These are phyloP conservation scores for Helichrysum umbraculigerum DNA, from an alignment of 129 eudicot species.

Conservation along the genomic window DNA sequence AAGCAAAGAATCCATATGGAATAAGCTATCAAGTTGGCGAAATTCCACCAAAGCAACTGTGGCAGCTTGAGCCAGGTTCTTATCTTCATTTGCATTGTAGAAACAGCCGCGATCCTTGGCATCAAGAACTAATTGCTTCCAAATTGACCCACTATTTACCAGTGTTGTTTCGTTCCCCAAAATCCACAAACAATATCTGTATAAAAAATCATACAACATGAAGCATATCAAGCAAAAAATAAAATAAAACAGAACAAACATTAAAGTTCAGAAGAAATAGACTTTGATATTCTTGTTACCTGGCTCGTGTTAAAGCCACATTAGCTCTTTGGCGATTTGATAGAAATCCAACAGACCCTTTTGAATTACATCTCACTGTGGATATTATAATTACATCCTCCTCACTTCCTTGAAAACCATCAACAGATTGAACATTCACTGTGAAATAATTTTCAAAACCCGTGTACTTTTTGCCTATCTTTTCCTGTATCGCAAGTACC, in stretches of 20 bases:
- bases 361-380: slow-evolving; percentile 55
- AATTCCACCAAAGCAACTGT: slow-evolving; percentile 36
- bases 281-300: slow-evolving; percentile 42
- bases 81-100: slow-evolving; percentile 51
- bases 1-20: slow-evolving; percentile 35
- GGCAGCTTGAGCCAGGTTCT: slow-evolving; percentile 42
- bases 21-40: slow-evolving; percentile 34
- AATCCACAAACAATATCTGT: slow-evolving; percentile 77
- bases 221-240: neutral
- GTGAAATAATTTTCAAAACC: slow-evolving; percentile 34
- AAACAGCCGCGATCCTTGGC: slow-evolving; percentile 60
- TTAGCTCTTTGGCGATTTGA: slow-evolving; percentile 51
- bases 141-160: slow-evolving; percentile 51
- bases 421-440: slow-evolving; percentile 58
- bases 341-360: slow-evolving; percentile 67
- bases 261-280: neutral
- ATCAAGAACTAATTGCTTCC: slow-evolving; percentile 60
- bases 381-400: slow-evolving; percentile 73
- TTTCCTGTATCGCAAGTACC: slow-evolving; percentile 52
- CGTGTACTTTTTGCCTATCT: slow-evolving; percentile 38
- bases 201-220: neutral
- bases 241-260: no score
- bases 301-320: slow-evolving; percentile 81
- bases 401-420: slow-evolving; percentile 73
- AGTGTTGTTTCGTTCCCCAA: slow-evolving; percentile 64